phyloP scores from a whole-genome alignment of 805 yeast species.

The Ogataea minuta region DNA sequence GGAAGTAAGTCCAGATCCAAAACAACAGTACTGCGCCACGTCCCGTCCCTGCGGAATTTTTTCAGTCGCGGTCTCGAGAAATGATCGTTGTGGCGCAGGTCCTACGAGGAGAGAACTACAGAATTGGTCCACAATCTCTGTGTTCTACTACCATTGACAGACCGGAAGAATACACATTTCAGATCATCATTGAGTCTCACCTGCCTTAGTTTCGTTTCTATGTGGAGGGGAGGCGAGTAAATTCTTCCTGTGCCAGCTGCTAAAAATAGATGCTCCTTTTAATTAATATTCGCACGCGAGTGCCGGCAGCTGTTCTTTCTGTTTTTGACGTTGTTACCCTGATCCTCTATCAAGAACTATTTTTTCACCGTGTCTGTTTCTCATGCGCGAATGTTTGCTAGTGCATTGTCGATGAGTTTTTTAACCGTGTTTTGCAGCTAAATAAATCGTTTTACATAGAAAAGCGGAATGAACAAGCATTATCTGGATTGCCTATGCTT shows the following conservation, averaged over 20 bases:
- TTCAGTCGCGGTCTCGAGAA: conserved; percentile 6
- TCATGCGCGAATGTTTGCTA: conserved; percentile 2
- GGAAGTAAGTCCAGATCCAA: conserved; percentile 9
- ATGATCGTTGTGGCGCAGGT: conserved; percentile 2
- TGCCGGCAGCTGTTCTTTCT: background rate
- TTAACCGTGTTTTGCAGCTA: conserved; percentile 7
- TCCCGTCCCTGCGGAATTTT: conserved; percentile 1
- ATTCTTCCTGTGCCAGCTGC: background rate
- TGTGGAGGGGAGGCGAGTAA: too few species aligned
- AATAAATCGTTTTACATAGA: conserved; percentile 1
- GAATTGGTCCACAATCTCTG: background rate
- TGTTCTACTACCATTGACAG: too few species aligned
- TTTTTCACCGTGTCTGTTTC: conserved; percentile 4
- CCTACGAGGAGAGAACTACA: background rate
- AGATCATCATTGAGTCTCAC: background rate
- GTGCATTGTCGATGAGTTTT: conserved; percentile 1
- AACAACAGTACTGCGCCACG: conserved; percentile 10
- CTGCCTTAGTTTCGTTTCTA: background rate
- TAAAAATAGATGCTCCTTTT: conserved; percentile 1
- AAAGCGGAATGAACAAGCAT: background rate
- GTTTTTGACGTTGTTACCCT: conserved; percentile 1
- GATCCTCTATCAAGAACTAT: background rate
- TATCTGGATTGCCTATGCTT: background rate
- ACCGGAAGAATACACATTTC: background rate
- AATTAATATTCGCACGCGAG: too few species aligned